Evolutionary conservation across 2,329 filamentous ascomycete genomes (phyloP).

Genomic region (Penicillium sp.): DNA sequence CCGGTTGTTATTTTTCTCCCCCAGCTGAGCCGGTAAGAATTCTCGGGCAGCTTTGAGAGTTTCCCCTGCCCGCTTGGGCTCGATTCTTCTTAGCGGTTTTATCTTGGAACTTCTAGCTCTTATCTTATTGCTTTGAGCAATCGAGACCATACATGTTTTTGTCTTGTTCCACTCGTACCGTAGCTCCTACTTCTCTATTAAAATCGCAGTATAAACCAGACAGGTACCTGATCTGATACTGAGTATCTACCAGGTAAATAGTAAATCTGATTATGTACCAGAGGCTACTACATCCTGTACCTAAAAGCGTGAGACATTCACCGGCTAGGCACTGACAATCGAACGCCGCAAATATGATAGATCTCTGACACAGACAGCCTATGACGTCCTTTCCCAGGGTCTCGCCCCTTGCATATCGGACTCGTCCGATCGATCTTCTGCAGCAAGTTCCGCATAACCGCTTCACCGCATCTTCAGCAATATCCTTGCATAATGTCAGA

Average conservation of each 20-base stretch:
- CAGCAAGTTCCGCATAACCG: background rate
- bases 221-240: background rate
- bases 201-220: background rate
- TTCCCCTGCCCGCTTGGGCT: slow-evolving; percentile 8
- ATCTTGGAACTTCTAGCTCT: slow-evolving; percentile 12
- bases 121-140: slow-evolving; percentile 12
- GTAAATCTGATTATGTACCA: too few relatives aligned
- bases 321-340: too few relatives aligned
- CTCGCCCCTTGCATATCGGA: background rate
- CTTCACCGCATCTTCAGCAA: background rate
- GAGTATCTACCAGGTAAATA: too few relatives aligned
- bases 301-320: too few relatives aligned
- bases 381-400: background rate
- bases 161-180: background rate
- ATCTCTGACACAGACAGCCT: background rate
- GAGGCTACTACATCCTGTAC: too few relatives aligned
- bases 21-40: slow-evolving; percentile 1
- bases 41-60: slow-evolving; percentile 16
- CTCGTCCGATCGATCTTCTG: background rate
- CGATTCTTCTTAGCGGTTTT: slow-evolving; percentile 16
- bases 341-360: too few relatives aligned
- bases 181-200: background rate
- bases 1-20: slow-evolving; percentile 1
- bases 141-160: slow-evolving; percentile 8
- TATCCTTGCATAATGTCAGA: background rate